phyloP scores from a whole-genome alignment of 2,329 filamentous ascomycete species.

The Aspergillus sp. region DNA sequence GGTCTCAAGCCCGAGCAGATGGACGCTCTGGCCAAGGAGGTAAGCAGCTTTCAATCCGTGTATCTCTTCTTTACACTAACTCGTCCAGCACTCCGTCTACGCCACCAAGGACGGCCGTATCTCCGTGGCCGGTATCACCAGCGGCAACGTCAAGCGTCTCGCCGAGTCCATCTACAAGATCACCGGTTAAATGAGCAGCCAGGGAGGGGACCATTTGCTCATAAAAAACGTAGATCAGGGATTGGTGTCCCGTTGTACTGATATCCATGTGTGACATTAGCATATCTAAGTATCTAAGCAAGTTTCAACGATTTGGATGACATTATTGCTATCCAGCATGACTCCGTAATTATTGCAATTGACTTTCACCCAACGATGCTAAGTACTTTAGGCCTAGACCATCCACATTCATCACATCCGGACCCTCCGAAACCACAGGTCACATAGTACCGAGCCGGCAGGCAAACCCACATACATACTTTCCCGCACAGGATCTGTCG shows the following conservation, averaged over 20 bases:
- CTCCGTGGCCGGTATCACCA: conserved; percentile 53
- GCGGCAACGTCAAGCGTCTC: conserved; percentile 52
- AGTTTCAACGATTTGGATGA: conserved; percentile 10
- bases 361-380: background rate
- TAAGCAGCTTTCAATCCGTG: conserved; percentile 34
- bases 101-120: conserved; percentile 74
- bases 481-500: background rate
- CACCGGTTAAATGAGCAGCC: conserved; percentile 42
- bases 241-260: conserved; percentile 19
- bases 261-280: conserved; percentile 28
- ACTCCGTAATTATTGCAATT: background rate
- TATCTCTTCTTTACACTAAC: conserved; percentile 14
- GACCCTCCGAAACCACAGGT: no score
- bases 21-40: conserved; percentile 84
- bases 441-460: no score
- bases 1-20: conserved; percentile 89
- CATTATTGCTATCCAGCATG: background rate
- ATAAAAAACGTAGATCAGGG: conserved; percentile 17
- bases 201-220: conserved; percentile 9
- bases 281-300: conserved; percentile 16
- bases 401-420: background rate
- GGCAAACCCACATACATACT: no score
- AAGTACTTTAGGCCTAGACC: background rate
- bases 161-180: conserved; percentile 55
- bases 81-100: conserved; percentile 78